phyloP scores from a whole-genome alignment of 345 rosid species.

The Abelmoschus esculentus region DNA sequence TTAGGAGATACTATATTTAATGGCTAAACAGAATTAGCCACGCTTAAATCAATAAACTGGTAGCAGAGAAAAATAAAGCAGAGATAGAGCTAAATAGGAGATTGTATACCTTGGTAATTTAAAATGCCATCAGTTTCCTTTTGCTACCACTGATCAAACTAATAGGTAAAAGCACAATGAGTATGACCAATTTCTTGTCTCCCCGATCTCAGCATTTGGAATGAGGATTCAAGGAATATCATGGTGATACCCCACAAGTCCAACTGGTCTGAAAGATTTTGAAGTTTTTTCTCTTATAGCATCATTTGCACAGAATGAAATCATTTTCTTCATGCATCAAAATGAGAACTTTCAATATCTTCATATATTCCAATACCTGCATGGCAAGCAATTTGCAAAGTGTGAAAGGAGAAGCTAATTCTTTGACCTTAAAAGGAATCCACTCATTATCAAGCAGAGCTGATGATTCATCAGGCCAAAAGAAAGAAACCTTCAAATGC shows the following conservation, averaged over 20 bases:
- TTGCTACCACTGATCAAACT: not conserved
- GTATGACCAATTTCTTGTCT: not conserved
- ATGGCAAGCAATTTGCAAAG: not conserved
- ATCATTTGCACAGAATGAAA: not conserved
- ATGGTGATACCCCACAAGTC: not conserved
- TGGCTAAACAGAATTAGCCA: not conserved
- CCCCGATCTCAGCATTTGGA: not conserved
- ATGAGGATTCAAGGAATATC: not conserved
- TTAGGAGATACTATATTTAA: not conserved
- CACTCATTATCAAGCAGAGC: not conserved
- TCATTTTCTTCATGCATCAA: not conserved
- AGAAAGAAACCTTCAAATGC: slow-evolving; percentile 3
- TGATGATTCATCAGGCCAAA: not conserved
- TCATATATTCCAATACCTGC: not conserved
- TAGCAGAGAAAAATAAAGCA: not conserved
- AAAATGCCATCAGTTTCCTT: not conserved
- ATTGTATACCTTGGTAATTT: not conserved
- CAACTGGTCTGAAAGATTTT: not conserved
- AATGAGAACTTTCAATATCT: not conserved
- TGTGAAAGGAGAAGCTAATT: not conserved
- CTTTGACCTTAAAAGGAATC: not conserved
- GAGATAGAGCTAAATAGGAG: not conserved
- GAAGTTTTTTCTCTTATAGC: not conserved
- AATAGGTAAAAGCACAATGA: not conserved
- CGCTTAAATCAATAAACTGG: not conserved